These are phyloP conservation scores for Phytophthora hybrid DNA, from an alignment of 352 stramenopile genomes.

Conservation along the genomic window DNA sequence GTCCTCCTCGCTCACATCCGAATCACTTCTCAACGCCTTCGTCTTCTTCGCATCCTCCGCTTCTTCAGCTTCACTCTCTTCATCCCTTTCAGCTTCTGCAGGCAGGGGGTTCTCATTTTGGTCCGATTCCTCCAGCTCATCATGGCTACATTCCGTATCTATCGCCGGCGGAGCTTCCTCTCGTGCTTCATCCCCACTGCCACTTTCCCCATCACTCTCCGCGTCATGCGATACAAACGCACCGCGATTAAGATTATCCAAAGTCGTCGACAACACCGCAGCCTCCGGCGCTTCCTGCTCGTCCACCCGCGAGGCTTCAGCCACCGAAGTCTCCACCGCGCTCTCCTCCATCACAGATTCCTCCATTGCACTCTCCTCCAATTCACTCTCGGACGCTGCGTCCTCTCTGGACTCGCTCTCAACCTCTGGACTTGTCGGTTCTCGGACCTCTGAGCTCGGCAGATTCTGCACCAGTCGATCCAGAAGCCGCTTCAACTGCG, in stretches of 20 bases:
- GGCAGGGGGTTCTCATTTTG: conserved; percentile 5
- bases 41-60: conserved; percentile 51
- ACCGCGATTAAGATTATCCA: conserved; percentile 21
- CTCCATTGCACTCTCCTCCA: conserved; percentile 54
- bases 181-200: conserved; percentile 1
- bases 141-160: conserved; percentile 7
- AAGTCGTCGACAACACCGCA: conserved; percentile 9
- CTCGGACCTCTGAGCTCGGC: conserved; percentile 1
- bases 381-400: conserved; percentile 32
- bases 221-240: conserved; percentile 32
- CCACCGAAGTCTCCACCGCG: conserved; percentile 36
- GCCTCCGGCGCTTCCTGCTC: conserved; percentile 18
- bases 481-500: conserved; percentile 70
- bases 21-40: conserved; percentile 51
- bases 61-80: conserved; percentile 14
- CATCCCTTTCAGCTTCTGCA: not conserved
- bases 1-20: conserved; percentile 71
- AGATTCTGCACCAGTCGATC: conserved; percentile 70
- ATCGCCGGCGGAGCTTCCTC: not conserved
- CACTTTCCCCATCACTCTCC: conserved; percentile 21
- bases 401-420: conserved; percentile 24
- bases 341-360: conserved; percentile 39
- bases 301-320: conserved; percentile 45
- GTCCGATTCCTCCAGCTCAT: conserved; percentile 5
- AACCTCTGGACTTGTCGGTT: conserved; percentile 2